These are phyloP conservation scores for Erythrophleum fordii DNA, from an alignment of 306 rosid species.

Conservation along the genomic window DNA sequence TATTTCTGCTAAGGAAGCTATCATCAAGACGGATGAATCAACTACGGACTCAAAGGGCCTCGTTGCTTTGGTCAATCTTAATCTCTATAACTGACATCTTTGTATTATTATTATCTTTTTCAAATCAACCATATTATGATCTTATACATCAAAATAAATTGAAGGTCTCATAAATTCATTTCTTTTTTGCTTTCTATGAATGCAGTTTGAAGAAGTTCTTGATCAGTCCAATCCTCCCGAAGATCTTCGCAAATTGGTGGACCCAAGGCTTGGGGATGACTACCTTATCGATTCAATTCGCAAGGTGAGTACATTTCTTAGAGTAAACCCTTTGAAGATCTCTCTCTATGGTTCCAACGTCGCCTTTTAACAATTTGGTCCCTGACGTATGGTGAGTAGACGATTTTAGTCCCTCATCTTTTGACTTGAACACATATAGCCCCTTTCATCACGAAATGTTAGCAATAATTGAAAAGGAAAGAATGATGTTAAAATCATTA, in stretches of 20 bases:
- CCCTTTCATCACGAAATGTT: not conserved
- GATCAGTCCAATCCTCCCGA: slow-evolving; percentile 57
- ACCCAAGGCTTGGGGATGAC: slow-evolving; percentile 76
- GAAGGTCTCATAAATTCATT: slow-evolving; percentile 2
- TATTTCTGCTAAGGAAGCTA: slow-evolving; percentile 87
- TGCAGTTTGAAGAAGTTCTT: slow-evolving; percentile 81
- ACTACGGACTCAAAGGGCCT: slow-evolving; percentile 64
- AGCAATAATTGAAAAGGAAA: not conserved
- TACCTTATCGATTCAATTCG: slow-evolving; percentile 68
- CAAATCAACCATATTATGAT: slow-evolving; percentile 9
- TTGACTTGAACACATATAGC: not conserved
- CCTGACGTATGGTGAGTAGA: not conserved
- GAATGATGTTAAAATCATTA: not conserved
- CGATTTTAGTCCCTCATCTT: not conserved
- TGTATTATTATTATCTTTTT: slow-evolving; percentile 6
- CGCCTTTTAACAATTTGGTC: not conserved
- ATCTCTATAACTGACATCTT: not conserved
- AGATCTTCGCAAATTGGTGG: slow-evolving; percentile 68
- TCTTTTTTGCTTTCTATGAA: slow-evolving; percentile 25
- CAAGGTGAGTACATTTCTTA: slow-evolving; percentile 58
- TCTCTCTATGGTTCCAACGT: not conserved
- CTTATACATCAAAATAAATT: not conserved
- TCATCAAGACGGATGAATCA: slow-evolving; percentile 47
- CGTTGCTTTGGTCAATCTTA: slow-evolving; percentile 63
- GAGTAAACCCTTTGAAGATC: not conserved